phyloP scores from a whole-genome alignment of 345 rosid genomes.

The Lagerstroemia speciosa region DNA sequence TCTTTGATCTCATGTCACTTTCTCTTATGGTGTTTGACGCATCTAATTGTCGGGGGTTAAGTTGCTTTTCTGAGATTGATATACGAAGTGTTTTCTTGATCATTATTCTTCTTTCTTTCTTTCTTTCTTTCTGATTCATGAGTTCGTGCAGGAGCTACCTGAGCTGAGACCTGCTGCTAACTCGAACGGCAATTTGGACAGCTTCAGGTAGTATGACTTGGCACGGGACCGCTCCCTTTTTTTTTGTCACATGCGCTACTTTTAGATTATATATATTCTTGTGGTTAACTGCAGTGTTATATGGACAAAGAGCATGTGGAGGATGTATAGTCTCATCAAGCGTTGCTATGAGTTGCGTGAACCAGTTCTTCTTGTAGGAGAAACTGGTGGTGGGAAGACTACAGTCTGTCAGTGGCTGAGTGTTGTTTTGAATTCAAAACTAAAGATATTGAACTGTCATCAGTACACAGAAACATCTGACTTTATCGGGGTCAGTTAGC shows the following conservation, averaged over 20 bases:
- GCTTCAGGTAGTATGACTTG: constrained; percentile 11
- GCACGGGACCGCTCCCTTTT: not conserved
- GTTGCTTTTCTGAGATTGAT: not conserved
- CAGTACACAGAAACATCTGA: constrained; percentile 94
- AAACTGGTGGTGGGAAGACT: constrained; percentile 98
- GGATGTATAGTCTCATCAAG: constrained; percentile 67
- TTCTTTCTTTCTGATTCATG: not conserved
- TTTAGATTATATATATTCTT: constrained; percentile 8
- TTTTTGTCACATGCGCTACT: not conserved
- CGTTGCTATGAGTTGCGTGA: constrained; percentile 76
- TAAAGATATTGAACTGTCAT: constrained; percentile 91
- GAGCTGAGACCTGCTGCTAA: constrained; percentile 22
- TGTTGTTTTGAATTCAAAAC: constrained; percentile 34
- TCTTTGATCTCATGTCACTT: not conserved
- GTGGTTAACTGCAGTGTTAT: constrained; percentile 36
- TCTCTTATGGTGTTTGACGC: not conserved
- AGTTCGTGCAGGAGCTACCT: constrained; percentile 35
- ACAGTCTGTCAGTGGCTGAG: constrained; percentile 82
- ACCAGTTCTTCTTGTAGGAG: constrained; percentile 98
- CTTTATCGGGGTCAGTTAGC: constrained; percentile 74
- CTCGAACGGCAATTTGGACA: constrained; percentile 9
- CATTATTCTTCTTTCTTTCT: too few relatives aligned
- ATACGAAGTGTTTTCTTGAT: not conserved
- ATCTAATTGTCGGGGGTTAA: not conserved
- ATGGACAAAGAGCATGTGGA: constrained; percentile 78